phyloP scores from a whole-genome alignment of 2,329 filamentous ascomycete genomes.

The Diaporthe caulivora region DNA sequence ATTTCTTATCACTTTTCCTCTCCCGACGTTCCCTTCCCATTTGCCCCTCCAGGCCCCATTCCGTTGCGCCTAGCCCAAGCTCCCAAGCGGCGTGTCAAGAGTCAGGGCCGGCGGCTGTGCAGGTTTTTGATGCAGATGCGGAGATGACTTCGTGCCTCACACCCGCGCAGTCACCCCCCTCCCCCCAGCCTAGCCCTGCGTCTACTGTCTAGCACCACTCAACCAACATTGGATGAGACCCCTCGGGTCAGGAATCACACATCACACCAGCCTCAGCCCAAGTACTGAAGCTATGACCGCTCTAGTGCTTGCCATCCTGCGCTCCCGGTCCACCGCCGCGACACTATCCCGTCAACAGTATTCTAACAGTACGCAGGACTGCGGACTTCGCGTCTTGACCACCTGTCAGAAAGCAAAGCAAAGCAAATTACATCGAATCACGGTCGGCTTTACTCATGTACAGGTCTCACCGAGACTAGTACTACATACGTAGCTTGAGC shows the following conservation, averaged over 20 bases:
- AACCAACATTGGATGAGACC: conserved; percentile 19
- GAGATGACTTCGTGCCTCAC: conserved; percentile 32
- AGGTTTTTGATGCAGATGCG: conserved; percentile 24
- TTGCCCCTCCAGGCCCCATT: conserved; percentile 12
- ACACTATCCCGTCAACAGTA: neutral
- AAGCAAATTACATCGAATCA: conserved; percentile 28
- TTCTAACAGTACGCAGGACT: conserved; percentile 22
- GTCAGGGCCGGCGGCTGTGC: conserved; percentile 31
- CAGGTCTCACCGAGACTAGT: conserved; percentile 37
- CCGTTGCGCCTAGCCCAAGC: conserved; percentile 21
- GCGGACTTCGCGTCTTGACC: neutral
- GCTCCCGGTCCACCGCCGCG: neutral
- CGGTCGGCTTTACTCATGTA: conserved; percentile 38
- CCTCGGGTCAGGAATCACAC: conserved; percentile 8
- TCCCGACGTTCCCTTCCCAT: conserved; percentile 11
- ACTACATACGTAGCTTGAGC: conserved; percentile 31
- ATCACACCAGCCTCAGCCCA: conserved; percentile 25
- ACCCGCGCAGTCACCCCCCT: conserved; percentile 36
- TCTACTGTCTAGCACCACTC: conserved; percentile 13
- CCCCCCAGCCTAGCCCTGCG: conserved; percentile 19
- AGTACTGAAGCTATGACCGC: conserved; percentile 15
- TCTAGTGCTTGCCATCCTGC: conserved; percentile 8
- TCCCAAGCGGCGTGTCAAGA: conserved; percentile 29
- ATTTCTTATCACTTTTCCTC: conserved; percentile 18
- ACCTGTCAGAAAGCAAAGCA: conserved; percentile 8